A percentile compares a stretch with the other conserved stretches of the same genome.
Conservation (phyloP, 2,329 filamentous ascomycete genomes). For the Aspergillus novofumigatus region DNA sequence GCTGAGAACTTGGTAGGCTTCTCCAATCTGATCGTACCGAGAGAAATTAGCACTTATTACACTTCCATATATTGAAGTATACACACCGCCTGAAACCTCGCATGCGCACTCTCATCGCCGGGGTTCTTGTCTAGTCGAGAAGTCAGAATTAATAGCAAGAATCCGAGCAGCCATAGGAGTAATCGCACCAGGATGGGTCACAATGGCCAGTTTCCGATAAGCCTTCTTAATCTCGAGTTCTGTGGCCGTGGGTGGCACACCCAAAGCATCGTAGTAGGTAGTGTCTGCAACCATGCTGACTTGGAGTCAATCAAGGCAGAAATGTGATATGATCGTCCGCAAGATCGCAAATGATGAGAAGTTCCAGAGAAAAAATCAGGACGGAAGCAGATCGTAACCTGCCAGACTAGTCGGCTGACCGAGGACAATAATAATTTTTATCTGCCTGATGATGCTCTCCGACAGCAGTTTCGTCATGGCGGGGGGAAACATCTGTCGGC, state of each 20-base stretch:
- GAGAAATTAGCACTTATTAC: slow-evolving; percentile 9
- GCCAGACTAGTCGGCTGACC: neutral
- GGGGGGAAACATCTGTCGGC: slow-evolving; percentile 6
- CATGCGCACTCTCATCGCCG: slow-evolving; percentile 87
- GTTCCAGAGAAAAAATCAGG: neutral
- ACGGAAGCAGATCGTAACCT: neutral
- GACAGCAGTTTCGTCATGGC: slow-evolving; percentile 23
- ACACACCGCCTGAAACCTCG: slow-evolving; percentile 82
- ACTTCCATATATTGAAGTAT: neutral
- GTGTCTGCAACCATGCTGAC: slow-evolving; percentile 79
- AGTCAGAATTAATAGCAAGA: slow-evolving; percentile 18
- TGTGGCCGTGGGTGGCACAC: slow-evolving; percentile 77
- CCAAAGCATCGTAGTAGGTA: slow-evolving; percentile 80
- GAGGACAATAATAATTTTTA: slow-evolving; percentile 13
- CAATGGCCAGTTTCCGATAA: slow-evolving; percentile 89
- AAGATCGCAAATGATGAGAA: neutral
- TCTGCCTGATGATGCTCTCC: slow-evolving; percentile 20
- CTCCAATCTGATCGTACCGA: slow-evolving; percentile 51
- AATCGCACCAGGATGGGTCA: slow-evolving; percentile 75
- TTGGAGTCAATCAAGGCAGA: neutral
- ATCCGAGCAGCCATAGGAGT: neutral
- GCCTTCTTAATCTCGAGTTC: slow-evolving; percentile 96
- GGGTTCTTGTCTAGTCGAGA: slow-evolving; percentile 81
- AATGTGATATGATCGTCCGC: neutral
- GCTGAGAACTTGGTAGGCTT: slow-evolving; percentile 74